A percentile compares a stretch with the other conserved stretches of the same genome.
phyloP scores from a whole-genome alignment of 2,329 filamentous ascomycete species.

The Stagonosporopsis tanaceti region DNA sequence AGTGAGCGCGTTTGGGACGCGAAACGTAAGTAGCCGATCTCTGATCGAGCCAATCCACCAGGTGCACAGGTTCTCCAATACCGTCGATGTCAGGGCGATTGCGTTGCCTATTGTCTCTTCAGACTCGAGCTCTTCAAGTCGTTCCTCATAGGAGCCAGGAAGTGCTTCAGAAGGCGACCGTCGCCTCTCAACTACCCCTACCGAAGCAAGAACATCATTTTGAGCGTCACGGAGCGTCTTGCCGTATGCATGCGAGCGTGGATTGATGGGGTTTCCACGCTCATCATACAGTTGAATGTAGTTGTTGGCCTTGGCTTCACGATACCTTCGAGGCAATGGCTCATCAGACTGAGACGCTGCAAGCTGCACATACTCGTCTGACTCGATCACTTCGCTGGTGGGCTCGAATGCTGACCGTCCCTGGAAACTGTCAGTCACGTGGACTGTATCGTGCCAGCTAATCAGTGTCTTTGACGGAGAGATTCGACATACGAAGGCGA shows the following conservation, averaged over 20 bases:
- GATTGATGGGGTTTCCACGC: constrained; percentile 55
- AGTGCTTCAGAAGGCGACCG: constrained; percentile 35
- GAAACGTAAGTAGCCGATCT: constrained; percentile 43
- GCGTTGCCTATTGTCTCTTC: constrained; percentile 42
- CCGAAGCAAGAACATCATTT: constrained; percentile 57
- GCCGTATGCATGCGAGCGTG: constrained; percentile 50
- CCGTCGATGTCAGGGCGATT: constrained; percentile 33
- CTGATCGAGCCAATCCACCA: constrained; percentile 48
- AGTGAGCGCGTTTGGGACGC: constrained; percentile 29
- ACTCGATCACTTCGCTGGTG: constrained; percentile 31
- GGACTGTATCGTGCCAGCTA: background rate
- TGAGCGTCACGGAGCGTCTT: constrained; percentile 54
- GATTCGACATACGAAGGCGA: constrained; percentile 45
- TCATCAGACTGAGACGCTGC: constrained; percentile 33
- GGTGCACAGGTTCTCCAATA: constrained; percentile 40
- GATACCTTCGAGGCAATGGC: constrained; percentile 29
- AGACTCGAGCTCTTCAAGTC: constrained; percentile 39
- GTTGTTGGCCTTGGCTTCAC: constrained; percentile 33
- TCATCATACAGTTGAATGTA: constrained; percentile 55
- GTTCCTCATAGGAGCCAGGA: constrained; percentile 38
- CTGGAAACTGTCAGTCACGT: constrained; percentile 36
- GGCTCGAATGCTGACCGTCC: constrained; percentile 54
- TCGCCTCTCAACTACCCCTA: constrained; percentile 57
- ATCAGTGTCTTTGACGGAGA: background rate
- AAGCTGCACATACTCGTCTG: constrained; percentile 41